Evolutionary conservation across 805 yeast species (phyloP), one percentile per base, ranked within the genome.

Genomic region (Yamadazyma laniorum): DNA sequence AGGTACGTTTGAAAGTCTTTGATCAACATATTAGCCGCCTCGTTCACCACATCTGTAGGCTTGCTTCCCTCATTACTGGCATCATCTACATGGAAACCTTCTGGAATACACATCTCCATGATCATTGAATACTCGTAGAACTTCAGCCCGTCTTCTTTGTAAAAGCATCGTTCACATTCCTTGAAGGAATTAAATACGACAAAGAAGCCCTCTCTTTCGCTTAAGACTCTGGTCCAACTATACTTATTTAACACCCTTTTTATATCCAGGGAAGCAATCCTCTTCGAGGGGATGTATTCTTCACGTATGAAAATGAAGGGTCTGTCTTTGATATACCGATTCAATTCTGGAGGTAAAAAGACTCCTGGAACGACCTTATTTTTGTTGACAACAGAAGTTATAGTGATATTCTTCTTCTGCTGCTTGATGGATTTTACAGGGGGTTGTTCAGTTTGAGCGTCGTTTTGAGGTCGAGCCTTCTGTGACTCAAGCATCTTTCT

Each of bases 121-220:
- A 60, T 68, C 58, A 80, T 55, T 25, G 68, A 65, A 44, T 64
- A 77, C 19, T 67, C 75, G 32, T 60, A 60, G 21, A 80, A 65
- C 19, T 63, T 61, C 15, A 67, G 57, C 0, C 86, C 85, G 58
- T 84, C 85, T 56, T 79, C 83, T 25, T 67, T 62, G 19, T 70
- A 65, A 50, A 73, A 82, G 47, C 87, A 83, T 22, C 67, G 58
- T 44, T 74, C 74, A 21, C 86, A 82, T 43, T 81, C 85, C 25
- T 59, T 59, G 11, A 72, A 58, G 13, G 74, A 68, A 48, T 79
- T 79, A 59, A 88, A 88, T 1, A 85, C 80, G 26, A 87, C 67
- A 49, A 74, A 87, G 48, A 82, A 82, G 0, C 96, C 96, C 1
- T 72, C 56, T 31, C 57, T 58, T 46, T 84, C 90, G 3, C 78